These are phyloP conservation scores for Arthrobotrys sphaeroides DNA, from an alignment of 2,329 filamentous ascomycete species.

Conservation along the genomic window DNA sequence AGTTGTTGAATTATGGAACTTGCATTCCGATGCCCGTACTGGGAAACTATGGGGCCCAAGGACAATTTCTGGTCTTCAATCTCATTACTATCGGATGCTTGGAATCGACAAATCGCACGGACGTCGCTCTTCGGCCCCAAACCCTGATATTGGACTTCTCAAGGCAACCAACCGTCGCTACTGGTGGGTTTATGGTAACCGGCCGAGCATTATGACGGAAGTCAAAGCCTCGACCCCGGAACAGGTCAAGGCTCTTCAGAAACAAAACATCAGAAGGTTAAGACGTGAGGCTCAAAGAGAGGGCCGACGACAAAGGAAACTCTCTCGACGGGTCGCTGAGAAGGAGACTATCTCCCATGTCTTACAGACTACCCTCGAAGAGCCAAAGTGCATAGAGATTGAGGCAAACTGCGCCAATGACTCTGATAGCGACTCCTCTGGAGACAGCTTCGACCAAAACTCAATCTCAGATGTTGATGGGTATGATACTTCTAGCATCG, in stretches of 20 bases:
- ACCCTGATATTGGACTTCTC: slow-evolving; percentile 45
- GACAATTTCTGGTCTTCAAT: slow-evolving; percentile 51
- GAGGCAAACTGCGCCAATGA: neutral
- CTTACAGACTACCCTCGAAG: neutral
- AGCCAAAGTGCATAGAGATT: neutral
- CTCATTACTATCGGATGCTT: slow-evolving; percentile 50
- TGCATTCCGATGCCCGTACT: slow-evolving; percentile 25
- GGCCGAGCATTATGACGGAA: slow-evolving; percentile 7
- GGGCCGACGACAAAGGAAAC: slow-evolving; percentile 43
- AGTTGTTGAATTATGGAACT: slow-evolving; percentile 42
- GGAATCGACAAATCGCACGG: slow-evolving; percentile 43
- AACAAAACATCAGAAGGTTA: slow-evolving; percentile 32
- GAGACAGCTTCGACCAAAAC: slow-evolving; percentile 20
- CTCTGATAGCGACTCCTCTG: slow-evolving; percentile 30
- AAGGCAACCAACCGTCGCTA: slow-evolving; percentile 48
- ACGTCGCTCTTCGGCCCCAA: slow-evolving; percentile 41
- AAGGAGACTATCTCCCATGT: slow-evolving; percentile 1
- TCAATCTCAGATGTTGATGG: slow-evolving; percentile 44
- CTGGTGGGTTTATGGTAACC: slow-evolving; percentile 42
- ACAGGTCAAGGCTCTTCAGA: slow-evolving; percentile 21
- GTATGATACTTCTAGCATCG: slow-evolving; percentile 38
- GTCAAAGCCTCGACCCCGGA: slow-evolving; percentile 15
- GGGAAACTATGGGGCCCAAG: slow-evolving; percentile 45
- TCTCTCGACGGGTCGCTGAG: slow-evolving; percentile 7
- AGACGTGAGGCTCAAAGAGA: slow-evolving; percentile 31